phyloP scores from a whole-genome alignment of 78 protist genomes.

The Emiliania huxleyi region DNA sequence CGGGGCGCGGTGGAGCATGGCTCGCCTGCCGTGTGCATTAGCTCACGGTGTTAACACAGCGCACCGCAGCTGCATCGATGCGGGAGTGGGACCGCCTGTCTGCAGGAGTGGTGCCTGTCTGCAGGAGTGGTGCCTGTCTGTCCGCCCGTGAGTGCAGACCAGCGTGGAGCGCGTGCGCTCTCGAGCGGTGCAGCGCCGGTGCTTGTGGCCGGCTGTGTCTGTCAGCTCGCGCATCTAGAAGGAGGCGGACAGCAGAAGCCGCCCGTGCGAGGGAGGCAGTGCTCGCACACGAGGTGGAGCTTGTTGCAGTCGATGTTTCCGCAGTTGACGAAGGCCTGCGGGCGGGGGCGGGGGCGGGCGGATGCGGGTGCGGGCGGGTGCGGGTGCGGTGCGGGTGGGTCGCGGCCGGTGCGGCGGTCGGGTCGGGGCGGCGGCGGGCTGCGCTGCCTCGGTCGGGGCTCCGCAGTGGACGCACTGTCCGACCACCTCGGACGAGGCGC shows the following conservation, averaged over 20 bases:
- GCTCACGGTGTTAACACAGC: too few species aligned
- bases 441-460: not conserved
- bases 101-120: not conserved
- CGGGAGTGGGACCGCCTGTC: too few species aligned
- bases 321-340: not conserved
- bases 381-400: too few species aligned
- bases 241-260: conserved; percentile 2
- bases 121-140: not conserved
- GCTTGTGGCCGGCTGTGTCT: too few species aligned
- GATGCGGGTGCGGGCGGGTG: too few species aligned
- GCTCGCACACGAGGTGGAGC: not conserved
- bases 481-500: not conserved
- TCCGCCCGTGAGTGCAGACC: too few species aligned
- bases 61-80: too few species aligned
- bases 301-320: not conserved
- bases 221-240: too few species aligned
- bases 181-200: not conserved
- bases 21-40: too few species aligned
- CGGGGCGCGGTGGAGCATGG: not conserved
- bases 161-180: not conserved
- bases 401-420: too few species aligned
- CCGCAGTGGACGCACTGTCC: conserved; percentile 1
- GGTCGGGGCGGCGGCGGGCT: too few species aligned
- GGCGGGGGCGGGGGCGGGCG: too few species aligned
- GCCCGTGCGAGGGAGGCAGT: not conserved